Base-by-base conservation (phyloP, 1,284 basidiomycete genomes). In the Sparassis latifolia region DNA sequence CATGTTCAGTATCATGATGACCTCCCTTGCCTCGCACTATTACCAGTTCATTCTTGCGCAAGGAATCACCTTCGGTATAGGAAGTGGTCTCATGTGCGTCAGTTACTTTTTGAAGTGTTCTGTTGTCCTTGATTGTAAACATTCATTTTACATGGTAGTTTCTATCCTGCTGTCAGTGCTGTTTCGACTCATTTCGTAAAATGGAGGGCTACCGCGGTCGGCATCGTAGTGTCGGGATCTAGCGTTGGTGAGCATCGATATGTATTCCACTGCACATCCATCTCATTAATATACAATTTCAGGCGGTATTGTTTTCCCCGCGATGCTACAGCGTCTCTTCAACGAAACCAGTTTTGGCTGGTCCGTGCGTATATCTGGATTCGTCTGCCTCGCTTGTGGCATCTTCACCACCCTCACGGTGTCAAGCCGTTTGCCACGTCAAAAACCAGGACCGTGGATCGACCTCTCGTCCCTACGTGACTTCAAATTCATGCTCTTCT, bases 1-100 rank as follows among this genome's bases (percentile, higher is more conserved):
- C 27, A 60, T 71, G 7, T 54, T 73, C 30, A 73, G 79, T 52
- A 70, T 79, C 20, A 66, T 80, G 55, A 62, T 77, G 59, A 81
- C 50, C 4, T 47, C 45, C 28, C 33, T 51, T 3, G 12, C 50
- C 12, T 43, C 30, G 4, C 37, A 45, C 12, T 56, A 51, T 42
- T 47, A 56, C 47, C 52, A 64, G 52, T 40, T 61, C 1, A 50
- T 63, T 47, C 53, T 63, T 2, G 55, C 60, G 6, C 62, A 63
- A 57, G 77, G 76, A 1, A 51, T 78, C 10, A 71, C 69, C 0
- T 56, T 71, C 10, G 75, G 76, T 3, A 60, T 75, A 10, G 73
- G 72, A 3, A 60, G 67, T 40, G 76, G 76, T 3, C 57, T 74
- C 30, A 61, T 70, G 28, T 76, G 72, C 53, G 61, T 20, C 20